phyloP scores from a whole-genome alignment of 495 filamentous ascomycete genomes.

The Penicillium coprophilum region DNA sequence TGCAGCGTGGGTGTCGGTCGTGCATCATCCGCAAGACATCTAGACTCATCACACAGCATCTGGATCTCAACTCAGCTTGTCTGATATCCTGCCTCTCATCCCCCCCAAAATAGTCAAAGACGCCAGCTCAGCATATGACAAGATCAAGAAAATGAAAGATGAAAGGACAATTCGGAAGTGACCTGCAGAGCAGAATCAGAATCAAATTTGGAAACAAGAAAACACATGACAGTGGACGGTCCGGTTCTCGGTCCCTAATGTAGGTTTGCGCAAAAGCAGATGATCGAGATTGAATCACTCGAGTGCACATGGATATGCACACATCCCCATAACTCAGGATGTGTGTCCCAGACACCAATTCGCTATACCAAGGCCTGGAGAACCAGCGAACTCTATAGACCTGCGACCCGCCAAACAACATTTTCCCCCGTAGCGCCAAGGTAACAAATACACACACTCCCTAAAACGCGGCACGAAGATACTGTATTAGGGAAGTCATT shows the following conservation, averaged over 20 bases:
- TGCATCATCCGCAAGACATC: not conserved
- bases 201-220: conserved; percentile 8
- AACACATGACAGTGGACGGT: conserved; percentile 24
- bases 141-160: not conserved
- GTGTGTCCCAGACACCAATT: conserved; percentile 19
- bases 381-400: conserved; percentile 40
- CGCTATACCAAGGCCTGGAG: conserved; percentile 34
- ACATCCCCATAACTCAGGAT: conserved; percentile 2
- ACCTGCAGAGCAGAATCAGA: conserved; percentile 4
- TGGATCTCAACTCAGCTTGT: not conserved
- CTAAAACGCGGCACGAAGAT: conserved; percentile 39
- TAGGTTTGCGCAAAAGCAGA: conserved; percentile 18
- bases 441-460: conserved; percentile 40
- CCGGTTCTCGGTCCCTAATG: conserved; percentile 24
- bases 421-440: conserved; percentile 45
- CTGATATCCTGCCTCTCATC: conserved; percentile 3
- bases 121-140: conserved; percentile 4
- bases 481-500: conserved; percentile 45
- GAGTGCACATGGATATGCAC: conserved; percentile 6
- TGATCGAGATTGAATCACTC: conserved; percentile 9
- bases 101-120: conserved; percentile 1
- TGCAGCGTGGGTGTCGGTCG: not conserved
- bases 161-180: conserved; percentile 1
- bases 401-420: conserved; percentile 38
- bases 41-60: not conserved